Percentiles rank a stretch among this genome's conserved stretches.
Evolutionary conservation across 345 rosid species (phyloP).

Genomic region (Populus nigra): DNA sequence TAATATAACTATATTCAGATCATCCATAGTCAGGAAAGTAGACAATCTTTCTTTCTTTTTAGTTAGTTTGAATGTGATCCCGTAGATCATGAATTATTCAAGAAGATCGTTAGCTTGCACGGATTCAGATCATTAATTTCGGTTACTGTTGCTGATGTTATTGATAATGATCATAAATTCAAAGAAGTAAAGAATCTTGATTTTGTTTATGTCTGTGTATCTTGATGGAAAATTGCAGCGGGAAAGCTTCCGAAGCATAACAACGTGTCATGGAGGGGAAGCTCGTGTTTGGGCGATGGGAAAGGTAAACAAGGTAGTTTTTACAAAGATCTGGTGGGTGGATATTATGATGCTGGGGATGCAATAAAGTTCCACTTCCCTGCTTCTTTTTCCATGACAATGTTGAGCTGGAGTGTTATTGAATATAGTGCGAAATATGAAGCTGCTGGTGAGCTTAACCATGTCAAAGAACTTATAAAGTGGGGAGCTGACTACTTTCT

Average conservation of each 20-base stretch:
- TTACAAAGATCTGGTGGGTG: slow-evolving; percentile 76
- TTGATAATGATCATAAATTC: background rate
- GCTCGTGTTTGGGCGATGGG: slow-evolving; percentile 76
- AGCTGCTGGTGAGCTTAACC: slow-evolving; percentile 88
- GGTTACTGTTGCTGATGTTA: background rate
- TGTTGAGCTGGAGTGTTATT: slow-evolving; percentile 98
- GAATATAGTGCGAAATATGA: slow-evolving; percentile 91
- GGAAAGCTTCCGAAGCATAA: slow-evolving; percentile 88
- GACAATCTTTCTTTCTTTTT: background rate
- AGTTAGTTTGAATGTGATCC: background rate
- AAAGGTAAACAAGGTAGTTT: slow-evolving; percentile 44
- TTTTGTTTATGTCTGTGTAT: background rate
- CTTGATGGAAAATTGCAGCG: slow-evolving; percentile 42
- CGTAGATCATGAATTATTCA: background rate
- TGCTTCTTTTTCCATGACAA: slow-evolving; percentile 81
- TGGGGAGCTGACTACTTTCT: slow-evolving; percentile 95
- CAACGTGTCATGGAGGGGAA: slow-evolving; percentile 95
- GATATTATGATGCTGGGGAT: slow-evolving; percentile 94
- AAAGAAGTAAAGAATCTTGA: background rate
- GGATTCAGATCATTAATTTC: background rate
- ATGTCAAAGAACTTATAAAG: slow-evolving; percentile 83
- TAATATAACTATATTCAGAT: background rate
- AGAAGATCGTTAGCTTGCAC: background rate
- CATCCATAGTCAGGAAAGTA: background rate
- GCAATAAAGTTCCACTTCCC: slow-evolving; percentile 94